Conservation (phyloP, 2,329 filamentous ascomycete species). For the Aspergillus puulaauensis region DNA sequence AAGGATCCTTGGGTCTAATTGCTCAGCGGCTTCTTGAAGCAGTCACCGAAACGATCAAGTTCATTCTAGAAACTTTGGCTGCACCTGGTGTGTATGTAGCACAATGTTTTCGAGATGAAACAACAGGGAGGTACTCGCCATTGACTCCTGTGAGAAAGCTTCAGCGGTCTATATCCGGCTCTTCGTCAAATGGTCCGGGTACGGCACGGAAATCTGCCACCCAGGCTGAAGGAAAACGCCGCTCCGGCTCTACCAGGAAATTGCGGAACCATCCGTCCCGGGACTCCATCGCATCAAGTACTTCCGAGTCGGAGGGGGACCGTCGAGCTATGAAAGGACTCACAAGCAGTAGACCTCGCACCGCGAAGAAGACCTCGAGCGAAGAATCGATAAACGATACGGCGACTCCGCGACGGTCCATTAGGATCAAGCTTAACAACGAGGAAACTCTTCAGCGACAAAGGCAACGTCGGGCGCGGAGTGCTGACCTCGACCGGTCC, state of each 20-base stretch:
- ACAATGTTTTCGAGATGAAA: slow-evolving; percentile 77
- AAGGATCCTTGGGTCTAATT: slow-evolving; percentile 50
- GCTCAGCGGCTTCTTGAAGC: slow-evolving; percentile 70
- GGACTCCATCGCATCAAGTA: slow-evolving; percentile 50
- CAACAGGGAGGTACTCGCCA: slow-evolving; percentile 75
- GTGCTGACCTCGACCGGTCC: slow-evolving; percentile 27
- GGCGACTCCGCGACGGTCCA: slow-evolving; percentile 71
- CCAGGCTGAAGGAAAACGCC: slow-evolving; percentile 27
- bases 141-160: slow-evolving; percentile 70
- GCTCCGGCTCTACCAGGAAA: slow-evolving; percentile 31
- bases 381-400: slow-evolving; percentile 55
- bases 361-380: slow-evolving; percentile 27
- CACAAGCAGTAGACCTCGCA: slow-evolving; percentile 24
- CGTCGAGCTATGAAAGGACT: slow-evolving; percentile 23
- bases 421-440: slow-evolving; percentile 84
- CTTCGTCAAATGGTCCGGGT: slow-evolving; percentile 19
- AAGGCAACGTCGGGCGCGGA: slow-evolving; percentile 40
- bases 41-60: slow-evolving; percentile 73
- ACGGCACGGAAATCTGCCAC: slow-evolving; percentile 23
- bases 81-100: slow-evolving; percentile 80
- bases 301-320: slow-evolving; percentile 57
- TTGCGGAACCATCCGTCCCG: slow-evolving; percentile 33
- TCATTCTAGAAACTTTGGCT: slow-evolving; percentile 74
- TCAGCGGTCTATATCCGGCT: slow-evolving; percentile 29
- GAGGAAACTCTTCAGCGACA: slow-evolving; percentile 75